These are phyloP conservation scores for Rhexocercosporidium sp. DNA, from an alignment of 2,329 filamentous ascomycete species.

Conservation along the genomic window DNA sequence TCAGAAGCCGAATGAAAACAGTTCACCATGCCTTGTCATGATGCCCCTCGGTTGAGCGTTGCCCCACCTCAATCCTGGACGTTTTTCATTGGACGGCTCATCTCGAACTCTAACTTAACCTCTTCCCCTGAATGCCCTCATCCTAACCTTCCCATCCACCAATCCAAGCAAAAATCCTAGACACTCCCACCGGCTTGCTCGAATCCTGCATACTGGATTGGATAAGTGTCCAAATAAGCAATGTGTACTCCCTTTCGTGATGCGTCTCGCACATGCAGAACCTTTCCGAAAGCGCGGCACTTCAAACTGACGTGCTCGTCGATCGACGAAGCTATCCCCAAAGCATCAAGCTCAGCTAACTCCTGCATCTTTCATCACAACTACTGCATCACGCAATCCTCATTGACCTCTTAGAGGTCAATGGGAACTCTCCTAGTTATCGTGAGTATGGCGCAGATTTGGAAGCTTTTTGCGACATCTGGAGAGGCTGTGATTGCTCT, in stretches of 20 bases:
- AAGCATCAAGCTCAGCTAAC: not conserved
- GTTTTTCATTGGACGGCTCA: not conserved
- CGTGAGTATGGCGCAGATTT: not conserved
- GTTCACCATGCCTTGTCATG: too few relatives aligned
- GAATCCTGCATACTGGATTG: not conserved
- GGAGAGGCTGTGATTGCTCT: not conserved
- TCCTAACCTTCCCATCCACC: not conserved
- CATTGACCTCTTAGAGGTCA: not conserved
- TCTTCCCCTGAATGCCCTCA: not conserved
- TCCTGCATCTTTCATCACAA: not conserved
- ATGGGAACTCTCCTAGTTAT: not conserved
- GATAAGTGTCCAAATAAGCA: not conserved
- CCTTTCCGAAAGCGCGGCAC: not conserved
- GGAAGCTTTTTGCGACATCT: constrained; percentile 2
- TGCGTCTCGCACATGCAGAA: not conserved
- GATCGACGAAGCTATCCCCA: constrained; percentile 7
- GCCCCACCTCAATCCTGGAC: not conserved
- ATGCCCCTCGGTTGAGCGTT: too few relatives aligned
- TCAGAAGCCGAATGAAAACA: too few relatives aligned
- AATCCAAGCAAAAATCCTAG: not conserved
- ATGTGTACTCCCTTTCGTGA: not conserved
- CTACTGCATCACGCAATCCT: not conserved
- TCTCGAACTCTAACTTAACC: not conserved
- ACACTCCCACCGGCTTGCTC: not conserved
- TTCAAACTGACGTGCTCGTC: constrained; percentile 10